Evolutionary conservation across 1,284 basidiomycete genomes (phyloP).

Genomic region (Moesziomyces parantarcticus): DNA sequence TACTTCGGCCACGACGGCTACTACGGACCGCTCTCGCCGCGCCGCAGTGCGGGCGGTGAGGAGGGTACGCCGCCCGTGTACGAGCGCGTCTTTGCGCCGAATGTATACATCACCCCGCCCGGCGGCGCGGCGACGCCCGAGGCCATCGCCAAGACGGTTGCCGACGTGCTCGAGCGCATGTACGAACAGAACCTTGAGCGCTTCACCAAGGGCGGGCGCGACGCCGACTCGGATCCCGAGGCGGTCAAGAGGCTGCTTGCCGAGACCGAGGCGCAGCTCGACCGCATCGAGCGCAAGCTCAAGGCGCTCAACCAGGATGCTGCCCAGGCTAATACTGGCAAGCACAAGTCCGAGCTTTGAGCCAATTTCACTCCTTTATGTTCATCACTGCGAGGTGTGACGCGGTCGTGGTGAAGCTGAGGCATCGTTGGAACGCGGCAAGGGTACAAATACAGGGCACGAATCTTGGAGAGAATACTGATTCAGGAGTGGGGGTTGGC

Average conservation of each 20-base stretch:
- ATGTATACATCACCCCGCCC: conserved; percentile 43
- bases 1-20: conserved; percentile 36
- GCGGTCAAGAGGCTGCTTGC: conserved; percentile 64
- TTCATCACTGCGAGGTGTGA: too few relatives aligned
- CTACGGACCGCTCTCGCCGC: conserved; percentile 25
- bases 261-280: conserved; percentile 72
- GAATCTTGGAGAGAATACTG: background rate
- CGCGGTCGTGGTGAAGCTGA: too few relatives aligned
- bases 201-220: background rate
- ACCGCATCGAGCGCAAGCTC: conserved; percentile 69
- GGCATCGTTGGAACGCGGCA: background rate
- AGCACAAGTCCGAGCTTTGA: conserved; percentile 28
- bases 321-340: conserved; percentile 1
- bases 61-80: conserved; percentile 1
- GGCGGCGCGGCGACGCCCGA: conserved; percentile 48
- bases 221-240: conserved; percentile 71
- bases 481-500: background rate
- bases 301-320: conserved; percentile 16
- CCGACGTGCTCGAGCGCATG: conserved; percentile 64
- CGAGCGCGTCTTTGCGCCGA: conserved; percentile 40
- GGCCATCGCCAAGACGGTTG: conserved; percentile 63
- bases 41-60: conserved; percentile 3
- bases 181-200: conserved; percentile 38
- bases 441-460: background rate
- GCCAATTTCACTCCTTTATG: too few relatives aligned